Base-by-base conservation (phyloP, 768 basidiomycete genomes). In the Coprinopsis marcescibilis region DNA sequence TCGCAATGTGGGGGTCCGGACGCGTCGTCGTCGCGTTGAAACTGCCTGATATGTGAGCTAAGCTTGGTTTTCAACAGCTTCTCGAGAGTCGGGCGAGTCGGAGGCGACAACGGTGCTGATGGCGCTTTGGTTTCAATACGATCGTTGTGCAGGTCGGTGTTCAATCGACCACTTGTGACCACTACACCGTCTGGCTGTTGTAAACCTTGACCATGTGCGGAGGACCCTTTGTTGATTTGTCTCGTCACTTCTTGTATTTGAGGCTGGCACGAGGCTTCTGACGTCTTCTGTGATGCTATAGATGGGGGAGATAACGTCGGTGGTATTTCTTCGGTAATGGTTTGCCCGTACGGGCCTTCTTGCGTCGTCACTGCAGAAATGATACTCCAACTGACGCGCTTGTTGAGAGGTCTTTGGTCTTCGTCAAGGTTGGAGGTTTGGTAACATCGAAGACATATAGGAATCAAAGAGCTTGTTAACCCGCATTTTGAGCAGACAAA, bases 351-450 rank as follows among this genome's bases (percentile, higher is more conserved):
- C 19, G 38, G 38, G 25, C 20, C 6, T 21, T 40, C 21, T 40
- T 17, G 39, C 11, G 11, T 40, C 23, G 39, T 40, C 19, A 25
- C 19, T 21, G 24, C 26, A 8, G 41, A 43, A 14, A 43, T 12
- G 25, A 40, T 20, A 20, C 25, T 40, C 39, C 39, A 43, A 43
- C 41, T 43, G 26, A 43, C 26, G 41, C 26, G 41, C 21, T 43
- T 30, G 6, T 43, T 43, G 26, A 4, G 26, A 12, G 41, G 11
- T 7, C 13, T 43, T 6, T 24, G 26, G 7, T 43, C 41, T 6
- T 43, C 25, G 4, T 43, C 41, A 19, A 19, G 4, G 19, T 27
- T 17, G 5, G 7, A 4, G 13, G 26, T n/a, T 43, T 43, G 41
- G 27, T 43, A 43, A 27, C 41, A 43, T 27, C 41, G 21, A 4